Evolutionary conservation across 2,329 filamentous ascomycete genomes (phyloP).

Genomic region (Alternaria postmessia): DNA sequence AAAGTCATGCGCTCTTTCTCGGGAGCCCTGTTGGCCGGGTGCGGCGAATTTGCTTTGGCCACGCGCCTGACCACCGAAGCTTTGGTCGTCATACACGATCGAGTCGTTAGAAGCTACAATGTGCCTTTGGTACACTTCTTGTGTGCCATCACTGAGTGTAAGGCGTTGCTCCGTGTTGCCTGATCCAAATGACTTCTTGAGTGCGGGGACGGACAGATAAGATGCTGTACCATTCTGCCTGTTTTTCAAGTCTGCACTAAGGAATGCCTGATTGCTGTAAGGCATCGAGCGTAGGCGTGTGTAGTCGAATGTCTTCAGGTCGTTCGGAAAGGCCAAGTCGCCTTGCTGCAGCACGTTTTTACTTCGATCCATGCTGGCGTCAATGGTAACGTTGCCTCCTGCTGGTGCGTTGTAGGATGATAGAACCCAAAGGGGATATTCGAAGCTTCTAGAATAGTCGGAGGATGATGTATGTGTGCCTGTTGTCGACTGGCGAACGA

Average conservation of each 20-base stretch:
- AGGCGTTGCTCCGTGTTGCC: slow-evolving; percentile 67
- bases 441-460: slow-evolving; percentile 57
- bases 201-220: slow-evolving; percentile 60
- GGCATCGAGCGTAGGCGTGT: slow-evolving; percentile 27
- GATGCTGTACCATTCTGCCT: slow-evolving; percentile 65
- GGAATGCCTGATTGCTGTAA: slow-evolving; percentile 29
- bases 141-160: slow-evolving; percentile 56
- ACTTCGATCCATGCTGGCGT: slow-evolving; percentile 59
- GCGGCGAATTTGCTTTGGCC: slow-evolving; percentile 16
- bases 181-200: slow-evolving; percentile 59
- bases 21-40: slow-evolving; percentile 5
- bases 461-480: slow-evolving; percentile 55
- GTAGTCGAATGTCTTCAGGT: slow-evolving; percentile 65
- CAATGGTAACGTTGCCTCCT: slow-evolving; percentile 55
- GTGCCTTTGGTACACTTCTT: slow-evolving; percentile 65
- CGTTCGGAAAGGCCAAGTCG: slow-evolving; percentile 64
- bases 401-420: slow-evolving; percentile 57
- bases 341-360: slow-evolving; percentile 59
- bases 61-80: slow-evolving; percentile 24
- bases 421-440: slow-evolving; percentile 69
- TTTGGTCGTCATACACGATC: slow-evolving; percentile 60
- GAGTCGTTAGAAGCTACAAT: slow-evolving; percentile 65
- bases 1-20: slow-evolving; percentile 29
- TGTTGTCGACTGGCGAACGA: slow-evolving; percentile 59
- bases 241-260: slow-evolving; percentile 58